Evolutionary conservation across 257 asterid genomes (phyloP).

Genomic region (Nicotiana tomentosiformis): DNA sequence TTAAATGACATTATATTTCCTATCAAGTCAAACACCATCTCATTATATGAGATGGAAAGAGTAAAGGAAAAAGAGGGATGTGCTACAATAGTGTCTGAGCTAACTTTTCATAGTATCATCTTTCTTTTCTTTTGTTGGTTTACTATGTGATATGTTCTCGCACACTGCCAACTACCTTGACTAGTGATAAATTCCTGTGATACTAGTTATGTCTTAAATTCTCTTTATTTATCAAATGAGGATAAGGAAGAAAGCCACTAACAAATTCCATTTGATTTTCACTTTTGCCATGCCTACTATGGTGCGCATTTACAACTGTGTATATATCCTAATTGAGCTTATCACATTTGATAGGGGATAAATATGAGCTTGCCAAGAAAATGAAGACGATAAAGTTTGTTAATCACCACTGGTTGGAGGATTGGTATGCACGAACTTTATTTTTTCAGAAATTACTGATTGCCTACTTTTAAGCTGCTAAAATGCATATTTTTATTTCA

Average conservation of each 20-base stretch:
- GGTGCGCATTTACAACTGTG: not conserved
- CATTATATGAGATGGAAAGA: not conserved
- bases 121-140: not conserved
- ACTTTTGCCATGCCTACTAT: not conserved
- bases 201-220: not conserved
- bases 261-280: not conserved
- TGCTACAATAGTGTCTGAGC: not conserved
- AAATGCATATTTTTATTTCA: not conserved
- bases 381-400: constrained; percentile 62
- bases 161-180: not conserved
- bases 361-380: constrained; percentile 82
- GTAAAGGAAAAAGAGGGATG: not conserved
- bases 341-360: constrained; percentile 56
- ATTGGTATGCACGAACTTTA: constrained; percentile 43
- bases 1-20: not conserved
- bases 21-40: not conserved
- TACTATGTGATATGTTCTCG: not conserved
- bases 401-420: constrained; percentile 91
- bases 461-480: not conserved
- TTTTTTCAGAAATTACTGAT: not conserved
- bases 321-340: not conserved
- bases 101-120: not conserved
- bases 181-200: not conserved
- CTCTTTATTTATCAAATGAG: not conserved
- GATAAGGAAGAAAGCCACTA: not conserved